phyloP scores from a whole-genome alignment of 2,329 filamentous ascomycete species.

The Malbranchea cinnamomea region DNA sequence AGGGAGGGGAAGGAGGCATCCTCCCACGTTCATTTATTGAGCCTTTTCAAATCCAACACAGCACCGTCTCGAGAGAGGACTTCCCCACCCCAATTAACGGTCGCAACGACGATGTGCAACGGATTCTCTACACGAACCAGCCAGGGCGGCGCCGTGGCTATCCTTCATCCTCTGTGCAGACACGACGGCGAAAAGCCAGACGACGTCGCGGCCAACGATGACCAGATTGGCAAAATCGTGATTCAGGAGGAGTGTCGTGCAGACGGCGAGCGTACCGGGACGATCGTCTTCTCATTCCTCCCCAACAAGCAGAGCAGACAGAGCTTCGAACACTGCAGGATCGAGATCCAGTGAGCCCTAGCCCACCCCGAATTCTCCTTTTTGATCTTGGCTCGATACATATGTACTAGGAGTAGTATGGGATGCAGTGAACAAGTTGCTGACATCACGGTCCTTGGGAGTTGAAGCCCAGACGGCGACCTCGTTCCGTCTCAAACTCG shows the following conservation, averaged over 20 bases:
- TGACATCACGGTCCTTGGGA: background rate
- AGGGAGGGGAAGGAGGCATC: no score
- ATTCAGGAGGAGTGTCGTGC: background rate
- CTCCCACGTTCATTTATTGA: constrained; percentile 1
- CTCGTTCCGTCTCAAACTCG: constrained; percentile 3
- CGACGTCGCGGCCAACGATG: constrained; percentile 1
- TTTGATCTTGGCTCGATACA: background rate
- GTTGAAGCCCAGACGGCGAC: constrained; percentile 4
- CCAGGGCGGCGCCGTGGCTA: constrained; percentile 4
- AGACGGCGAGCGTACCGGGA: background rate
- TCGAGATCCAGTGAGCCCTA: constrained; percentile 8
- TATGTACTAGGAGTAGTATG: no score
- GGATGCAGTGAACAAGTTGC: no score
- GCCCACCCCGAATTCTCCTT: no score
- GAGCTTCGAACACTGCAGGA: constrained; percentile 3
- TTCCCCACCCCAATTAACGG: background rate
- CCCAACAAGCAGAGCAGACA: background rate
- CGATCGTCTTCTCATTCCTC: background rate
- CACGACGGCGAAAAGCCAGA: background rate
- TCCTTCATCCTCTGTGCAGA: constrained; percentile 3
- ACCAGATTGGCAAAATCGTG: constrained; percentile 4
- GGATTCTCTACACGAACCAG: constrained; percentile 5
- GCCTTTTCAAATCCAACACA: background rate
- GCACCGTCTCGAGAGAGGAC: background rate
- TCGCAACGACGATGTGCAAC: constrained; percentile 5